phyloP scores from a whole-genome alignment of 768 basidiomycete genomes.

The Mycena albidolilacea region DNA sequence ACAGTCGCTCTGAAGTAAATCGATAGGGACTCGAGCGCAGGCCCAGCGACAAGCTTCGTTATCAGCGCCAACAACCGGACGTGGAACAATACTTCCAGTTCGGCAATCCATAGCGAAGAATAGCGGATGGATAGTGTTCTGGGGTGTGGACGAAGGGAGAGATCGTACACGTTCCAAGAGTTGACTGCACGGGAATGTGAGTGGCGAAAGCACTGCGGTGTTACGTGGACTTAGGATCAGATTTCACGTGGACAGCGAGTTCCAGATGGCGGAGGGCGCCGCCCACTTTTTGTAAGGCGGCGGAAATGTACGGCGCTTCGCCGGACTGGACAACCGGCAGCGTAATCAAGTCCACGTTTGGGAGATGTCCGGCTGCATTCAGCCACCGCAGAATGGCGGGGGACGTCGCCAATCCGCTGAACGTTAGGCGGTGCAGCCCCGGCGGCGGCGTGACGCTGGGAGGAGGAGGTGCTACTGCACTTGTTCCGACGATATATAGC shows the following conservation, averaged over 20 bases:
- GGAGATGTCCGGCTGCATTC: not conserved
- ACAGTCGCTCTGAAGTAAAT: not conserved
- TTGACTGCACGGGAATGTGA: not conserved
- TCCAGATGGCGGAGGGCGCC: not conserved
- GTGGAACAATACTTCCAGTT: not conserved
- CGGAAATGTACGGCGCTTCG: not conserved
- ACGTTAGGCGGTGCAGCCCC: not conserved
- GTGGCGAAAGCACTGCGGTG: too few relatives aligned
- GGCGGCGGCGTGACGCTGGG: not conserved
- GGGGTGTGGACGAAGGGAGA: not conserved
- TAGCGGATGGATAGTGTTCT: constrained; percentile 2
- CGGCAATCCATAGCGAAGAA: not conserved
- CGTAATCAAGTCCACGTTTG: constrained; percentile 1
- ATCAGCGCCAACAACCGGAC: not conserved
- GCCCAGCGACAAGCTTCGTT: not conserved
- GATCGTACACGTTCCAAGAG: not conserved
- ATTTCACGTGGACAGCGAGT: not conserved
- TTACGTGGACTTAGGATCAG: not conserved
- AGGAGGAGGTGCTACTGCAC: not conserved
- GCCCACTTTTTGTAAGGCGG: not conserved
- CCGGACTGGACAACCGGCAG: too few relatives aligned
- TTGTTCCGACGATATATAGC: not conserved
- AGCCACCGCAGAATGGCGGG: constrained; percentile 3
- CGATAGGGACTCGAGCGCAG: not conserved
- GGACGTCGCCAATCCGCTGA: too few relatives aligned